Conservation (phyloP, 1,284 basidiomycete species). For the Fomitopsis palustris region DNA sequence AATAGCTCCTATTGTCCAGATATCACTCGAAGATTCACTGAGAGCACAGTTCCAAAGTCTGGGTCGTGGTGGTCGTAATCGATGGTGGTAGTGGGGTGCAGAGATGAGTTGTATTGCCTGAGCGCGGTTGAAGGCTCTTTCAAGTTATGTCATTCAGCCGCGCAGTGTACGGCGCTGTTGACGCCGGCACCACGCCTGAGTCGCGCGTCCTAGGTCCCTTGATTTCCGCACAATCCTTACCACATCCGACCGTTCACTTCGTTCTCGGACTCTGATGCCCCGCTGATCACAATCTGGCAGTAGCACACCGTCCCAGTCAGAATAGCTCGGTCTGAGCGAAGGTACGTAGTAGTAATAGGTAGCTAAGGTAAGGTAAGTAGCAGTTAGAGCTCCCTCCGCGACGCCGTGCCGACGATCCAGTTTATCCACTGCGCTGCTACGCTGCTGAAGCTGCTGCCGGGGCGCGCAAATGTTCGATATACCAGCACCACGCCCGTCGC, state of each 20-base stretch:
- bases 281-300: neutral
- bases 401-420: conserved; percentile 53
- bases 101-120: conserved; percentile 14
- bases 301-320: conserved; percentile 5
- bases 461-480: conserved; percentile 61
- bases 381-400: conserved; percentile 30
- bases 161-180: conserved; percentile 10
- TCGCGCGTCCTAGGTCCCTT: conserved; percentile 32
- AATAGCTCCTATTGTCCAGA: conserved; percentile 8
- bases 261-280: neutral
- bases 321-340: conserved; percentile 5
- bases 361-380: conserved; percentile 1
- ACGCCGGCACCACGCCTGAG: conserved; percentile 26
- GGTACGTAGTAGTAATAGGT: conserved; percentile 9
- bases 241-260: neutral
- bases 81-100: conserved; percentile 18
- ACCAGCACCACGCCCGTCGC: conserved; percentile 67
- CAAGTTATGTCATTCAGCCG: conserved; percentile 20
- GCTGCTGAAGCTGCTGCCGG: conserved; percentile 48
- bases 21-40: neutral
- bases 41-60: neutral
- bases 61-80: conserved; percentile 2
- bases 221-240: conserved; percentile 9
- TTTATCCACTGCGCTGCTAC: conserved; percentile 57
- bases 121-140: conserved; percentile 20